Base-by-base conservation (phyloP, 2,329 filamentous ascomycete species). In the Podosphaera xanthii region DNA sequence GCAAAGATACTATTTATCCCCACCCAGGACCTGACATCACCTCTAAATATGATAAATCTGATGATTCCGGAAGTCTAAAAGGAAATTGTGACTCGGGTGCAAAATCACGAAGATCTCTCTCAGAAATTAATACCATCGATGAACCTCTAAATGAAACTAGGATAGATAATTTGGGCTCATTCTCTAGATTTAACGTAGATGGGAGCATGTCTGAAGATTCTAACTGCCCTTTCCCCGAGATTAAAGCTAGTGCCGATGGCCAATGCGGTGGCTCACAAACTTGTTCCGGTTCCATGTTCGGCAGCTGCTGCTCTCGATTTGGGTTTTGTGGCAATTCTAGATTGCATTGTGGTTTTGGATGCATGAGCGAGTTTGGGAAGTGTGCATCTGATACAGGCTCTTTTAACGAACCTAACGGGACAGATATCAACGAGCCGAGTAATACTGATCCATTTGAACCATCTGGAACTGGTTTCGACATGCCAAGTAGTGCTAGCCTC, bases 1-100 rank as follows among this genome's bases (percentile, higher is more conserved):
- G 68, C 14, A 66, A 71, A 35, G 74, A 79, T 42, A 72, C 80
- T 34, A 66, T 70, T 42, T 82, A 80, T 69, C 80, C 80, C 4
- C 64, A 76, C 52, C 75, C 79, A 4, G 80, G 80, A 4, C 66
- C 70, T n/a, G 70, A 73, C 53, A 70, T 73, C 12, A 64, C 64
- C 5, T 59, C 52, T 0, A 60, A 58, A 12, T 59, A 58, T 42
- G 58, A 61, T 2, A 60, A 55, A 7, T 46, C 57, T 9, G 55
- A 60, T 42, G 59, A 61, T 40, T 53, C 59, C 2, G 62, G 60
- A 22, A 59, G 58, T 22, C 59, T 62, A 57, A 61, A 59, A 6
- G 67, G 67, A 53, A 65, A 63, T 38, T 69, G 66, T 56, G 61
- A 60, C 2, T 59, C 64, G n/a, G 36, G 36, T 10, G 63, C 63